Percentiles rank a stretch among this genome's conserved stretches.
Conservation (phyloP, 148 eudicot species). For the Rhododendron griersonianum region DNA sequence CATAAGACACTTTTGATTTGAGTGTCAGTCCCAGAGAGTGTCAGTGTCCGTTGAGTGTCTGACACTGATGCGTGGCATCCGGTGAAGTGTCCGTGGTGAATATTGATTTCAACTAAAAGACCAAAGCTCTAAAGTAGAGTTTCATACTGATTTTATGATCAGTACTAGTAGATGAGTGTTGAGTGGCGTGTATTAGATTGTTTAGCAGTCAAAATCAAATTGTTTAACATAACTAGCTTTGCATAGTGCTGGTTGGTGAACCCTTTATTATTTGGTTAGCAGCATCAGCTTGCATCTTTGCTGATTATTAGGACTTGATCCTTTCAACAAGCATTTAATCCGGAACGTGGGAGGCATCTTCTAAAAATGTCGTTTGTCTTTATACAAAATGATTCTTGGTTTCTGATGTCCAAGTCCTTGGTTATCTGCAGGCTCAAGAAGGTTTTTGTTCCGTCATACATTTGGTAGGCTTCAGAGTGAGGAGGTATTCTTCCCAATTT, state of each 20-base stretch:
- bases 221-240: background rate
- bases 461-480: constrained; percentile 86
- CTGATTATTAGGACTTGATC: background rate
- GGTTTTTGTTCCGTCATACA: constrained; percentile 76
- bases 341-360: background rate
- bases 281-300: background rate
- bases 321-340: background rate
- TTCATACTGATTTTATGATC: background rate
- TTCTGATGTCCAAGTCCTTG: constrained; percentile 4
- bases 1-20: background rate
- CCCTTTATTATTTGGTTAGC: background rate
- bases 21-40: background rate
- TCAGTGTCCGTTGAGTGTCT: background rate
- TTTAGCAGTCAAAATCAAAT: background rate
- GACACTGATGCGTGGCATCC: background rate
- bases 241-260: background rate
- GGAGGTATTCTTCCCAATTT: constrained; percentile 48
- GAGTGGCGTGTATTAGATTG: background rate
- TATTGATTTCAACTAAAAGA: background rate
- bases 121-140: background rate
- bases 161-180: background rate
- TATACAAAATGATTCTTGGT: background rate
- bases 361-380: background rate
- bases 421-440: constrained; percentile 71
- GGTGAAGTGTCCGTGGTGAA: background rate